Base-by-base conservation (phyloP, 352 stramenopile genomes). In the Phytophthora pseudosyringae region DNA sequence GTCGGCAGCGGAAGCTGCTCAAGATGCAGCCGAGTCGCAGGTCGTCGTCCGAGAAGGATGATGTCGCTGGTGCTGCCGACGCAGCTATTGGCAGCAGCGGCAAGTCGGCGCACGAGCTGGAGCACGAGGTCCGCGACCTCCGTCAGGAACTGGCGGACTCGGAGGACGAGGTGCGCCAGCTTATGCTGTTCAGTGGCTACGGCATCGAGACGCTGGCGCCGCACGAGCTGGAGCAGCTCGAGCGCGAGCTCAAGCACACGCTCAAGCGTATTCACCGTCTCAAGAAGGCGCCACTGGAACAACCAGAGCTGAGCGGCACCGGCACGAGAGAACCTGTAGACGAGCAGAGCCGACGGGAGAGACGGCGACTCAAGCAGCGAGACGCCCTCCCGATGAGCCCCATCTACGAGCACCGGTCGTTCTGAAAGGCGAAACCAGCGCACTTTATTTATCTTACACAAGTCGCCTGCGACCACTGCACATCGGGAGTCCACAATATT, bases 181-280 rank as follows among this genome's bases (percentile, higher is more conserved):
- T 94, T 3, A 94, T 94, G 86, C 51, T 91, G 25, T 81, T 86
- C 45, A 84, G 85, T 18, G 86, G 83, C 38, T 94, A 90, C 64
- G 82, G 82, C n/a, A 76, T 94, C 39, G 83, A 94, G 35, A 52
- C 58, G 8, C 69, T 94, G 32, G 41, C 64, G 7, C 43, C 58
- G 0, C 66, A 76, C 6, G 76, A 91, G 51, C 67, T 94, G 16
- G 70, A 80, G 11, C 57, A 73, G 38, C 69, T 94, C 1, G 86
- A 91, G 44, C 46, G 50, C 10, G 79, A 91, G 58, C 67, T 94
- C 9, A 70, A 77, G 15, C 59, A 75, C 51, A 86, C 83, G 35
- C 73, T 94, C 1, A 67, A 81, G 48, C 66, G 69, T 18, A 81
- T 92, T 52, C 78, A 85, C 38, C 64, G 78, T 38, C 62, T 79